Percentiles rank a stretch among this genome's conserved stretches.
phyloP scores from a whole-genome alignment of 78 protist genomes.

The Bodo saltans region DNA sequence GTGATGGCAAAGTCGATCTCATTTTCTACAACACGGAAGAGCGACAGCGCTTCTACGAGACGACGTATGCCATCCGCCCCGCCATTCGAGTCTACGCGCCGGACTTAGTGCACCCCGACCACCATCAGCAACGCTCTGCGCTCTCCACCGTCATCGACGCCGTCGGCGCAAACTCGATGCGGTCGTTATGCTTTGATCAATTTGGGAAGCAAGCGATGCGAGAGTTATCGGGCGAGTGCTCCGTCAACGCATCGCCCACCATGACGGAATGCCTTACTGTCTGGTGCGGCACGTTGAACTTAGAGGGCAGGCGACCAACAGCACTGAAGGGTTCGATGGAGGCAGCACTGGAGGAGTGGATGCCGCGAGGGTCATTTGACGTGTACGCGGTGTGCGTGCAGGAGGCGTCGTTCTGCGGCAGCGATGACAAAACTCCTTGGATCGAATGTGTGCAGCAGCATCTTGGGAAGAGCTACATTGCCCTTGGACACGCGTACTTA shows the following conservation, averaged over 20 bases:
- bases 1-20: conserved; percentile 9
- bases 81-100: conserved; percentile 28
- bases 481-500: conserved; percentile 24
- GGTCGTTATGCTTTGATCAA: not conserved
- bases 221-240: conserved; percentile 23
- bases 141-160: conserved; percentile 17
- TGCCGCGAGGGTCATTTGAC: conserved; percentile 30
- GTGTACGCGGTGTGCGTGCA: conserved; percentile 34
- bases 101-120: conserved; percentile 17
- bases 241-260: conserved; percentile 1
- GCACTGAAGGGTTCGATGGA: too few species aligned
- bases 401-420: conserved; percentile 17
- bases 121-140: not conserved
- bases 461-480: conserved; percentile 31
- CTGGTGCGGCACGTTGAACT: conserved; percentile 36
- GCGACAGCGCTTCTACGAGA: conserved; percentile 36
- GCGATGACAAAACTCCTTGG: conserved; percentile 6
- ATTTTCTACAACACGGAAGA: conserved; percentile 19
- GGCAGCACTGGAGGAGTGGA: not conserved
- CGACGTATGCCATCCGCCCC: conserved; percentile 31
- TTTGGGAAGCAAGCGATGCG: conserved; percentile 2
- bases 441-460: conserved; percentile 8
- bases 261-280: conserved; percentile 13
- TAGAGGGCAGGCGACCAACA: conserved; percentile 32
- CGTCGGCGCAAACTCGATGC: not conserved